These are phyloP conservation scores for Pseudofabraea citricarpa DNA, from an alignment of 2,329 filamentous ascomycete species.

Conservation along the genomic window DNA sequence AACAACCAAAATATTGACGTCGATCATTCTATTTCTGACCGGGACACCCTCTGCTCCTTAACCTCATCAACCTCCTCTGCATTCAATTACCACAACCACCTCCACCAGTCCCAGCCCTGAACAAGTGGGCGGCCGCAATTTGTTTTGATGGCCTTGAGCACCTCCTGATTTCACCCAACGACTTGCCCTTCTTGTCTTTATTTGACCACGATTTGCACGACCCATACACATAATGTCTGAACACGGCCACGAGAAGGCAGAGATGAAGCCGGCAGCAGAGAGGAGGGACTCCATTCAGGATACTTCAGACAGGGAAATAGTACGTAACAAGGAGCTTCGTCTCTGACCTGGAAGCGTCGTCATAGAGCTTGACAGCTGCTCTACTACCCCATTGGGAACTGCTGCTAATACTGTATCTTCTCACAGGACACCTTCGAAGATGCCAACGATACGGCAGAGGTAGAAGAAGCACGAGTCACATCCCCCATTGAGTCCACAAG, in stretches of 20 bases:
- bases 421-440: constrained; percentile 79
- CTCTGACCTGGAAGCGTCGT: too few species aligned
- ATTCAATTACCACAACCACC: neutral
- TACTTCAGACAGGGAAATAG: constrained; percentile 16
- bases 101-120: neutral
- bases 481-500: constrained; percentile 19
- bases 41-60: neutral
- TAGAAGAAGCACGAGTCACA: constrained; percentile 12
- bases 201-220: neutral
- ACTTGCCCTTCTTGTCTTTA: neutral
- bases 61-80: neutral
- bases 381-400: constrained; percentile 3
- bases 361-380: too few species aligned
- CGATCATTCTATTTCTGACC: neutral
- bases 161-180: constrained; percentile 1
- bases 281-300: constrained; percentile 8
- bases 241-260: constrained; percentile 9
- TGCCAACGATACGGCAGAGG: constrained; percentile 53
- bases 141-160: constrained; percentile 13
- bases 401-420: constrained; percentile 6
- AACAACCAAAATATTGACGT: neutral
- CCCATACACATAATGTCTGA: constrained; percentile 3
- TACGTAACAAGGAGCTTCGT: too few species aligned
- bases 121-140: constrained; percentile 3
- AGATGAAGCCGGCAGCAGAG: constrained; percentile 6